Evolutionary conservation across 192 early-diverging fungal species (phyloP).

Genomic region (Coemansia sp.): DNA sequence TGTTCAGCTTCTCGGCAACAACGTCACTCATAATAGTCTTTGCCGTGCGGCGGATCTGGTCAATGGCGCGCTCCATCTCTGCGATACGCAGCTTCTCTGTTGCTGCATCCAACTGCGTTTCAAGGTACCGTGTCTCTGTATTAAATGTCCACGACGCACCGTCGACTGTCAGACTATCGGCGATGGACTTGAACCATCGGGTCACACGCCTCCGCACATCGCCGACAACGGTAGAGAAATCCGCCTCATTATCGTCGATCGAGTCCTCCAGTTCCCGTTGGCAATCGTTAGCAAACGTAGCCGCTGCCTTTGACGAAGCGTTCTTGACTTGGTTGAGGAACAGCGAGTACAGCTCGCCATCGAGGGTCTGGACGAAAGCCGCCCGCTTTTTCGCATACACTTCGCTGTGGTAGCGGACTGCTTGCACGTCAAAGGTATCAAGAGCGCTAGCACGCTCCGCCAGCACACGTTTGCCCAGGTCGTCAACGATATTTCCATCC

Average conservation of each 20-base stretch:
- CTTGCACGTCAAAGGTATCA: slow-evolving; percentile 84
- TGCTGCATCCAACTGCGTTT: slow-evolving; percentile 23
- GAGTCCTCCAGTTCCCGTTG: slow-evolving; percentile 54
- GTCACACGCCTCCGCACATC: slow-evolving; percentile 20
- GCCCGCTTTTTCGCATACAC: slow-evolving; percentile 86
- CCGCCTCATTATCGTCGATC: background rate
- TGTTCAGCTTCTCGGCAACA: slow-evolving; percentile 68
- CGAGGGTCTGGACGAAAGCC: slow-evolving; percentile 78
- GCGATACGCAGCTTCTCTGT: slow-evolving; percentile 36
- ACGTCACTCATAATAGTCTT: slow-evolving; percentile 68
- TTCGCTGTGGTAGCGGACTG: slow-evolving; percentile 81
- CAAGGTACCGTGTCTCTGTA: slow-evolving; percentile 28
- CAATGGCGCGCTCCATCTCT: slow-evolving; percentile 40
- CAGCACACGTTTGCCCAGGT: slow-evolving; percentile 68
- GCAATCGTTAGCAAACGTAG: slow-evolving; percentile 60
- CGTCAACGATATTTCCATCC: slow-evolving; percentile 72
- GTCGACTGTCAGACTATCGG: slow-evolving; percentile 17
- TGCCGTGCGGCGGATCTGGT: slow-evolving; percentile 16
- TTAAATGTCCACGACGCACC: slow-evolving; percentile 38
- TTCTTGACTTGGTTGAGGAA: slow-evolving; percentile 89
- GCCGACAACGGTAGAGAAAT: slow-evolving; percentile 61
- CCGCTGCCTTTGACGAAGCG: slow-evolving; percentile 70
- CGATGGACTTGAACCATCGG: slow-evolving; percentile 18
- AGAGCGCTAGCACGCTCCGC: slow-evolving; percentile 61
- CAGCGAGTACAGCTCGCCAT: slow-evolving; percentile 72